Base-by-base conservation (phyloP, 192 early-diverging fungal species). In the Thamnidium elegans region DNA sequence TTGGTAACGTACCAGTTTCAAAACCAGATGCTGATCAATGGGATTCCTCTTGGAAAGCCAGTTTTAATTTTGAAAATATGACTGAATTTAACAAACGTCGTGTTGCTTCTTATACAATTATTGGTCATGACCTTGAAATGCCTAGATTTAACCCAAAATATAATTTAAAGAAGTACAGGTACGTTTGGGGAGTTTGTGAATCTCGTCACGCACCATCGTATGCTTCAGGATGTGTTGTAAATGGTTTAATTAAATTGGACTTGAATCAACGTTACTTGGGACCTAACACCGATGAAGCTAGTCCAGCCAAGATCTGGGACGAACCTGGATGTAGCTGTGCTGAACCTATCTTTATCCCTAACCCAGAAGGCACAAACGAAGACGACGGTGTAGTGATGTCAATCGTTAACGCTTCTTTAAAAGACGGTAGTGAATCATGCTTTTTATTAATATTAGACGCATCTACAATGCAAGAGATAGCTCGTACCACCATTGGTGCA, bases 321-420 rank as follows among this genome's bases (percentile, higher is more conserved):
- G 63, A 72, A 51, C 69, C 74, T 4, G 66, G 70, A 1, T 72
- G 69, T 20, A 65, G 55, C 20, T 76, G 74, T 55, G 51, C 74
- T 3, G 74, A 76, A 52, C 74, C 74, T 26, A 66, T 76, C 10
- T 76, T 76, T 62, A 50, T 76, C 7, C 66, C 74, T 19, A 39
- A 59, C 15, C 66, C 59, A 1, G 58, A 71, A 30, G 65, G 17
- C 9, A 71, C 54, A 14, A 43, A 20, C 21, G 74, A 76, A 61
- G 74, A 76, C 17, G 69, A 76, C 20, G 74, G 74, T 21, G 74
- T 71, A 0, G 50, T 76, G 1, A 13, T 76, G 2, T 67, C 69
- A 13, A 61, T 68, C 43, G 74, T 76, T 1, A 76, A 76, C 34
- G 39, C 55, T 2, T 54, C 42, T 58, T 31, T 26, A 2, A 14